Evolutionary conservation across 2,329 filamentous ascomycete genomes (phyloP).

Genomic region (Arthrobotrys megalospora): DNA sequence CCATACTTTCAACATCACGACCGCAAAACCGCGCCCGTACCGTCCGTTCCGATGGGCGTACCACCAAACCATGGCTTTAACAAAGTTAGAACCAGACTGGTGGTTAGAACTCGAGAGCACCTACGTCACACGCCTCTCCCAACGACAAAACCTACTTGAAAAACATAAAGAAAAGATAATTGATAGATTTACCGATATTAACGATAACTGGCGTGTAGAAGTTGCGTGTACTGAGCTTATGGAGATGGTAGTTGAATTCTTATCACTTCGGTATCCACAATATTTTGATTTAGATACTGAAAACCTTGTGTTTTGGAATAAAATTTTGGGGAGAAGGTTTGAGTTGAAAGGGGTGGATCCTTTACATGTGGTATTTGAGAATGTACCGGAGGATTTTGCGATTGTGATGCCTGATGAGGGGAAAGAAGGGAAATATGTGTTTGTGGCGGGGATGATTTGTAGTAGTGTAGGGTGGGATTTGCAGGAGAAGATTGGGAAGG

Average conservation of each 20-base stretch:
- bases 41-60: slow-evolving; percentile 87
- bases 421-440: slow-evolving; percentile 78
- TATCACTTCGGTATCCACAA: slow-evolving; percentile 82
- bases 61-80: slow-evolving; percentile 89
- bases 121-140: slow-evolving; percentile 77
- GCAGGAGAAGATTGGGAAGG: slow-evolving; percentile 79
- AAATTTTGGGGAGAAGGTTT: slow-evolving; percentile 76
- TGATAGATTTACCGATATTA: slow-evolving; percentile 78
- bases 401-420: slow-evolving; percentile 79
- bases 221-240: slow-evolving; percentile 87
- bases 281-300: slow-evolving; percentile 75
- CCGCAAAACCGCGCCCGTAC: slow-evolving; percentile 80
- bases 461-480: slow-evolving; percentile 86
- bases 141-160: slow-evolving; percentile 77
- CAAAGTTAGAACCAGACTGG: slow-evolving; percentile 84
- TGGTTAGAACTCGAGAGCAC: slow-evolving; percentile 89
- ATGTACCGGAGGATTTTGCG: slow-evolving; percentile 87
- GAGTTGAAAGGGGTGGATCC: slow-evolving; percentile 76
- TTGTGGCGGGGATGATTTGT: slow-evolving; percentile 83
- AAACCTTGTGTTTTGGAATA: slow-evolving; percentile 74
- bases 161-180: slow-evolving; percentile 77
- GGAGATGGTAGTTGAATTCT: slow-evolving; percentile 86
- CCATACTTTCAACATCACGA: slow-evolving; percentile 77
- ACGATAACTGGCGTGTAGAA: slow-evolving; percentile 68
- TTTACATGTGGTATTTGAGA: slow-evolving; percentile 79